Evolutionary conservation across 345 rosid genomes (phyloP), one percentile per base, ranked within the genome.

Genomic region (sweet orange (Citrus sinensis)): DNA sequence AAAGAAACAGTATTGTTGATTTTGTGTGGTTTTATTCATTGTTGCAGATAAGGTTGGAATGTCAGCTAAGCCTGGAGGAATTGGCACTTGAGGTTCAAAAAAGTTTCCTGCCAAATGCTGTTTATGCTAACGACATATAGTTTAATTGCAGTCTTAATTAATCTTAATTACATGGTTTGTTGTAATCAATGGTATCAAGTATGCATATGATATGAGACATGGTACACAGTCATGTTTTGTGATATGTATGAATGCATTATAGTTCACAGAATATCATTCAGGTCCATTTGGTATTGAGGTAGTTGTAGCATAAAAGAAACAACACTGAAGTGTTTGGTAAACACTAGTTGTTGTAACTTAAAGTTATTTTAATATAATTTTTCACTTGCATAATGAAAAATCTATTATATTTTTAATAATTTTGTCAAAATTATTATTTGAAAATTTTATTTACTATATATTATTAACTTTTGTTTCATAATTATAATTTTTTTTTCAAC

Each of bases 61-160:
- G 93, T 71, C 89, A 84, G 82, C 83, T 95, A 80, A 93, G 97
- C 78, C 84, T 95, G 88, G 99, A 95, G 87, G 99, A 95, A 80
- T 80, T 95, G 51, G 92, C 92, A 35, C 85, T 92, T 32, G 94
- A 91, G 86, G 90, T 95, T 83, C 98, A 95, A 72, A 89, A 86
- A 80, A 93, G 89, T 86, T 91, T 92, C 87, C 74, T 77, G 27
- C 78, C 80, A 4, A 76, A 76, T 30, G 46, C 40, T 71, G 29
- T 40, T 72, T 30, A 76, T 25, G 32, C 76, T 7, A 58, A 71
- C 20, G 62, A 77, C 27, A 73, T 67, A 34, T 78, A 75, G 56
- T 49, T 67, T 59, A 2, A 5, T 20, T 29, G 16, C 69, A 19
- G 51, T 9, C 35, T 27, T 29, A 54, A 20, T 49, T 39, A 19